phyloP scores from a whole-genome alignment of 148 eudicot genomes.

The Cornus kousa region DNA sequence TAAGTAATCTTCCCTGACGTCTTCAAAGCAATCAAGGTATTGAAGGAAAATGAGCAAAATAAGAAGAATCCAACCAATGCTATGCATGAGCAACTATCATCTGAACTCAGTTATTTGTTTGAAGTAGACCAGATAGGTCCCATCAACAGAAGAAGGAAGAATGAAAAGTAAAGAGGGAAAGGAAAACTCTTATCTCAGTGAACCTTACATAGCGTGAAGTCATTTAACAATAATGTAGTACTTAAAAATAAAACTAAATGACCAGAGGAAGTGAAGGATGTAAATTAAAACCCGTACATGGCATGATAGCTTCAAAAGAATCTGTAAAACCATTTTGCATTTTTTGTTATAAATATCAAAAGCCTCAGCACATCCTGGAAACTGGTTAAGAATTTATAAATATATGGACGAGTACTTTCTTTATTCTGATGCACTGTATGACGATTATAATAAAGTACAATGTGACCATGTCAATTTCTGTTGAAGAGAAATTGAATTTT shows the following conservation, averaged over 20 bases:
- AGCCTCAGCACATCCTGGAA: slow-evolving; percentile 1
- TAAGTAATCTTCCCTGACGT: slow-evolving; percentile 89
- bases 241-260: not conserved
- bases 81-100: not conserved
- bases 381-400: not conserved
- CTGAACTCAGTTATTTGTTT: not conserved
- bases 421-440: not conserved
- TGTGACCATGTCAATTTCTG: slow-evolving; percentile 4
- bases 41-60: slow-evolving; percentile 1
- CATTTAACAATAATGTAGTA: not conserved
- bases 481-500: slow-evolving; percentile 14
- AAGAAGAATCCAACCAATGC: not conserved
- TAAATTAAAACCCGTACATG: not conserved
- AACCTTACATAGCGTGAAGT: not conserved
- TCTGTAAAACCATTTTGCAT: not conserved
- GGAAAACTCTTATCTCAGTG: not conserved
- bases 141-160: not conserved
- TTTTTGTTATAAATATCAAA: not conserved
- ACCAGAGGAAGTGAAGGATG: not conserved
- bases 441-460: not conserved
- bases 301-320: not conserved
- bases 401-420: slow-evolving; percentile 1
- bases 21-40: slow-evolving; percentile 54
- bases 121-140: not conserved
- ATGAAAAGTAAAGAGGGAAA: not conserved